phyloP scores from a whole-genome alignment of 176 grass and related monocot species.

The Zea luxurians region DNA sequence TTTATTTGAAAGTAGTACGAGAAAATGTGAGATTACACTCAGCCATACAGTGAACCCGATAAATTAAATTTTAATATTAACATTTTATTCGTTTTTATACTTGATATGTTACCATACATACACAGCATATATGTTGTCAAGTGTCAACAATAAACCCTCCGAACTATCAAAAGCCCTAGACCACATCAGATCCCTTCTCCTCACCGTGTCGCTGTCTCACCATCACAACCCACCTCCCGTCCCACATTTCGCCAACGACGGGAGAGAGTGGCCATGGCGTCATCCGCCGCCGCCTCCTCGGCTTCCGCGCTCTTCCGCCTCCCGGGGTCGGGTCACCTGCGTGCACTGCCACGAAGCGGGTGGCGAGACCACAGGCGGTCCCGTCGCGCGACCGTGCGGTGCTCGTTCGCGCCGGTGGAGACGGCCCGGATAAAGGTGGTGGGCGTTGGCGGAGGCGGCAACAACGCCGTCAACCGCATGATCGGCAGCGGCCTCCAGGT shows the following conservation, averaged over 20 bases:
- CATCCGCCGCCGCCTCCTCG: constrained; percentile 33
- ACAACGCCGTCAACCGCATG: constrained; percentile 97
- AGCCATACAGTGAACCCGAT: no score
- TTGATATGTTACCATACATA: no score
- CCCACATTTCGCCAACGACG: neutral
- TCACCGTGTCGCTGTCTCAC: no score
- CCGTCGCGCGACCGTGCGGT: constrained; percentile 39
- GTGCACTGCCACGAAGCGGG: neutral
- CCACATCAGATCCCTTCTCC: no score
- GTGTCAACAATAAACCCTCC: no score
- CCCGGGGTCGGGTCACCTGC: constrained; percentile 7
- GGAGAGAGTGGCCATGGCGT: constrained; percentile 47
- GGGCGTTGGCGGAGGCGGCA: constrained; percentile 85
- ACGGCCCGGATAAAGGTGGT: constrained; percentile 88
- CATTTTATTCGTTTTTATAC: no score
- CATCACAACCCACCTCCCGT: no score
- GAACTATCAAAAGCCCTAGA: no score
- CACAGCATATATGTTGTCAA: no score
- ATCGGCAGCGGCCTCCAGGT: constrained; percentile 96
- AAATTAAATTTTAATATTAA: no score
- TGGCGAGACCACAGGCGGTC: constrained; percentile 29
- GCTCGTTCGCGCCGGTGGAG: constrained; percentile 62
- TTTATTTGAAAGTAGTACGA: no score
- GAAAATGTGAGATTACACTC: no score
- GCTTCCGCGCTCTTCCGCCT: constrained; percentile 43